Percentiles rank a stretch among this genome's conserved stretches.
Evolutionary conservation across 345 rosid species (phyloP).

Genomic region (Eucalyptus cloeziana): DNA sequence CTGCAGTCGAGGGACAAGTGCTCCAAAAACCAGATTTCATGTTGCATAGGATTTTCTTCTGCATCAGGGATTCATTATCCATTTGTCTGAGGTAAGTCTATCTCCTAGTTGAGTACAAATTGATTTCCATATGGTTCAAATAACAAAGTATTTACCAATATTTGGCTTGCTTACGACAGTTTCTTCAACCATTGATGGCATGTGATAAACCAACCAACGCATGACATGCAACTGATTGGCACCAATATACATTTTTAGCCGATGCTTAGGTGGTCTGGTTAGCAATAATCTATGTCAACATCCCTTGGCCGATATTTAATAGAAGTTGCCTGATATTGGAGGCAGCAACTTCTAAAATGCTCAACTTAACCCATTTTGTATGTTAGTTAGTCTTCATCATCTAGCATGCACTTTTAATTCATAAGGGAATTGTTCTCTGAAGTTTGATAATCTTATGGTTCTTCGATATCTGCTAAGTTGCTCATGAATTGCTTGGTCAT

Average conservation of each 20-base stretch:
- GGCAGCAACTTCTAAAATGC: background rate
- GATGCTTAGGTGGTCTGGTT: no score
- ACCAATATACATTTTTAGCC: no score
- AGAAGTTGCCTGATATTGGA: background rate
- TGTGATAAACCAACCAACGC: no score
- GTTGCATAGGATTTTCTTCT: background rate
- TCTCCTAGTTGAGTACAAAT: background rate
- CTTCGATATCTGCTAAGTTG: background rate
- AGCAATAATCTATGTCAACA: background rate
- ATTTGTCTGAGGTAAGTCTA: background rate
- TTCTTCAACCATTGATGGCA: no score
- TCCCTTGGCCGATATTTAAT: background rate
- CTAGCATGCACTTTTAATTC: background rate
- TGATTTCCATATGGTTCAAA: background rate
- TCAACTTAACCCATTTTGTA: accelerated
- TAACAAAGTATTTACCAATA: background rate
- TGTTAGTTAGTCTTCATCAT: background rate
- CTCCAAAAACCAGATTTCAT: background rate
- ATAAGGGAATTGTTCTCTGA: background rate
- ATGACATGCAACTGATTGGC: no score
- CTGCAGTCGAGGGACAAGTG: background rate
- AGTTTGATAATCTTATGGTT: background rate
- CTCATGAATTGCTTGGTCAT: background rate
- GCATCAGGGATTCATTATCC: background rate
- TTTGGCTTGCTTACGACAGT: no score